Conservation (phyloP, 139 green algal genomes). For the Closterium sp. region DNA sequence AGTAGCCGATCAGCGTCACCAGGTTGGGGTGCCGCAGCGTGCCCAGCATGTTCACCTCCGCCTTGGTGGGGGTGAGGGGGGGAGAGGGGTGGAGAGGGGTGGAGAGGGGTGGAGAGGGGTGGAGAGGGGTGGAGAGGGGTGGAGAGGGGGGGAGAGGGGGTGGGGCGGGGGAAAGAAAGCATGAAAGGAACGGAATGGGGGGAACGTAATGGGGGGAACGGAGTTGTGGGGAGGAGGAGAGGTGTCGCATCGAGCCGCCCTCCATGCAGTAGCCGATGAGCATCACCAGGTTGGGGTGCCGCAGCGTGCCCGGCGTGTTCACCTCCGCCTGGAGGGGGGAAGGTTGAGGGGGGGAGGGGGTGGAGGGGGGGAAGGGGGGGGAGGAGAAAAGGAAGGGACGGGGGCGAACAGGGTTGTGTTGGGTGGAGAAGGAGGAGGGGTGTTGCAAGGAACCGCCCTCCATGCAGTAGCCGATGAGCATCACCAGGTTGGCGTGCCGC, state of each 20-base stretch:
- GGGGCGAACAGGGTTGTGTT: neutral
- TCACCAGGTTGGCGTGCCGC: conserved; percentile 38
- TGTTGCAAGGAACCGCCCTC: conserved; percentile 41
- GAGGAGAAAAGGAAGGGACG: neutral
- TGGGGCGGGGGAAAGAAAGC: too few relatives aligned
- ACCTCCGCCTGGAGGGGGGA: conserved; percentile 15
- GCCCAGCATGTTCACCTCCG: conserved; percentile 32
- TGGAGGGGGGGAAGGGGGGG: too few relatives aligned
- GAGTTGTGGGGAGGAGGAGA: neutral
- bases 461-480: conserved; percentile 44
- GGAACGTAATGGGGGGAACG: neutral
- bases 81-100: neutral
- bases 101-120: neutral
- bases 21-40: conserved; percentile 36
- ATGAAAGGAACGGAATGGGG: too few relatives aligned
- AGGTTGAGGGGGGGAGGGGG: neutral
- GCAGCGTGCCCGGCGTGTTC: conserved; percentile 2
- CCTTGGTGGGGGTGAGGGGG: neutral
- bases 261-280: conserved; percentile 45
- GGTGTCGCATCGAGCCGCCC: conserved; percentile 38
- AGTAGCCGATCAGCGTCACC: conserved; percentile 47
- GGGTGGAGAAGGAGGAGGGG: neutral
- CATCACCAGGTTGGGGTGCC: conserved; percentile 30
- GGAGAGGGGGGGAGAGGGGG: too few relatives aligned
- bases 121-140: neutral